Evolutionary conservation across 2,329 filamentous ascomycete genomes (phyloP), one percentile per base, ranked within the genome.

Genomic region (Monascus ruber): DNA sequence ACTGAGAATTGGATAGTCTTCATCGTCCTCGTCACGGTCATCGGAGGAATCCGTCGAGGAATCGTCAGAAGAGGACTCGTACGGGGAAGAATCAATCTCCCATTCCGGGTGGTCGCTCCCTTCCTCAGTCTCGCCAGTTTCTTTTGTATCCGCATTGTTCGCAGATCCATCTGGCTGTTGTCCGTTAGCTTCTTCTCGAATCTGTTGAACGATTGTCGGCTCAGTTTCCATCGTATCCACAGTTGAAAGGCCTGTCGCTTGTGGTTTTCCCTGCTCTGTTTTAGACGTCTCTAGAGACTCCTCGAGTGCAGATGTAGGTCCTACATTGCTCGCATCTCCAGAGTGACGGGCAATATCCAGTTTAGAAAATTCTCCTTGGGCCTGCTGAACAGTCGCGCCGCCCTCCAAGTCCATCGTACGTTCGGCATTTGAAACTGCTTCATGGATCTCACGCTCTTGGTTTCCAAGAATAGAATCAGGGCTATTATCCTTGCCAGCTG

Each of bases 11-110:
- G 83, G 76, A 51, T 86, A 86, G 26, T 75, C 76, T 43, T 71
- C 70, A 26, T 64, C 66, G n/a, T 66, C 68, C 29, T 56, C 55
- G 37, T 52, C 50, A 33, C 55, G 58, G 38, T 78, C 79, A 38
- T 75, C 73, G 2, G 73, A 75, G n/a, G 73, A 75, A 44, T 80
- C 76, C 2, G 77, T 79, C n/a, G 72, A 73, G 24, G 74, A 73
- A 47, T 77, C 73, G 36, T 66, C 66, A 24, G 63, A 65, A 8
- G 67, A 84, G 5, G 81, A 84, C 52, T 80, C 77, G 53, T 83
- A 83, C 0, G 83, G 83, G 0, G 81, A 85, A 1, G 83, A 87
- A 52, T 89, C 84, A 5, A 73, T 67, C 55, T 94, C 85, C 85
- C 86, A 96, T 60, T 95, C 88, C 3, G 83, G 80, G 34, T 82